Evolutionary conservation across 768 basidiomycete genomes (phyloP), one percentile per base, ranked within the genome.

Genomic region (Coprinopsis strossmayeri): DNA sequence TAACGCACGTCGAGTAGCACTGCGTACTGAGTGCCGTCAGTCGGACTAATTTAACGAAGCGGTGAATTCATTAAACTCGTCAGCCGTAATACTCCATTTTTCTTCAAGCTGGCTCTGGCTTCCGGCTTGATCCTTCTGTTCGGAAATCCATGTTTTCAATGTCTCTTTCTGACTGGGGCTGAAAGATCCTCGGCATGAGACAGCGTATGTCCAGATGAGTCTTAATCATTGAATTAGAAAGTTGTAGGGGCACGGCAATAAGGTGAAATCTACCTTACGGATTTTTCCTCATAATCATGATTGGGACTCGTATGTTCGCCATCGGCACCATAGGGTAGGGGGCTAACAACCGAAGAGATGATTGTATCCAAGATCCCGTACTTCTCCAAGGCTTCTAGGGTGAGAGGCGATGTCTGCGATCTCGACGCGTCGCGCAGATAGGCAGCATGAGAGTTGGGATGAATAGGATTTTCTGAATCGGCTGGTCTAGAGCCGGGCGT

Each of bases 301-400:
- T 87, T 87, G 7, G 66, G 59, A 3, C 65, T 77, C n/a, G 67
- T 68, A 35, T 67, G 65, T 51, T 87, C 84, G 15, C 85, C 87
- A 57, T 88, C 82, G 3, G 68, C 71, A 0, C 86, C 87, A 47
- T 77, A 71, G 9, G 86, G 84, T 18, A 82, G 54, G 5, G 86
- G 84, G 3, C 64, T 60, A 0, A 67, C 70, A 3, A 90, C 59
- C 9, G 76, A 74, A 18, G 68, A 66, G 48, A 88, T 65, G 11
- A 87, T 58, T 1, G 70, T 65, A 12, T 70, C 66, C 17, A 84
- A 55, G 12, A 89, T 61, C 11, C 64, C 66, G 50, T 76, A 64
- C 20, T 66, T 54, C 25, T 58, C 53, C 30, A 90, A 59, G 0
- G 82, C 87, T 18, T 64, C 57, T 15, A 79, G 60, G 0, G 82